Evolutionary conservation across 169 alveolate genomes (phyloP), one percentile per base, ranked within the genome.

Genomic region (Cryptosporidium bovis): DNA sequence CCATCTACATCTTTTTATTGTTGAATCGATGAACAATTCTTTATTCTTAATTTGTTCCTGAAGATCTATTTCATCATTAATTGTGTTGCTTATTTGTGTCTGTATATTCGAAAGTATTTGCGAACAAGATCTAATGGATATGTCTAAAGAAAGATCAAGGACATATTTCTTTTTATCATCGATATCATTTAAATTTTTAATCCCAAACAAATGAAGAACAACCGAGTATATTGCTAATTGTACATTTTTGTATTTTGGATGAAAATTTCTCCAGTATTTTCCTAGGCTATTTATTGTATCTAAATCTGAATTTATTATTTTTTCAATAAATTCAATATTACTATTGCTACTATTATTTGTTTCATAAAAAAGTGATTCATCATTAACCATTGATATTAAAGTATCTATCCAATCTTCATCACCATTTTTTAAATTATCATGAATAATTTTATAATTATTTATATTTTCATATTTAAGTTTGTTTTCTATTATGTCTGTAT

Each of bases 171-270:
- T 77, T 33, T 60, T 77, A 13, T 60, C 33, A 40, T 77, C 77
- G 3, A 56, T 1, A 7, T 12, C n/a, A 50, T 77, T 71, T 4
- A 77, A 44, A 62, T 62, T 27, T 13, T 27, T 3, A 20, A 27
- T 27, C n/a, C 87, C 87, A 77, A 77, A 77, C 6, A 77, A 66
- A 62, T 77, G 71, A 48, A 77, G 12, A n/a, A 77, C 64, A 3
- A 40, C 60, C 8, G 87, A 56, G 24, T 77, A 77, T 15, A 77
- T 66, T 8, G 87, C 71, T 15, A 56, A 33, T 31, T 77, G 87
- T 12, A 77, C 40, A 36, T 60, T 33, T 29, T 8, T 77, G 34
- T 60, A 77, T n/a, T 77, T 77, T 0, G 87, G 87, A 62, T 77
- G 87, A 10, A 77, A 77, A 31, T 31, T 40, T 33, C 34, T 77